Base-by-base conservation (phyloP, 176 grass and related monocot genomes). In the Leersia perrieri region DNA sequence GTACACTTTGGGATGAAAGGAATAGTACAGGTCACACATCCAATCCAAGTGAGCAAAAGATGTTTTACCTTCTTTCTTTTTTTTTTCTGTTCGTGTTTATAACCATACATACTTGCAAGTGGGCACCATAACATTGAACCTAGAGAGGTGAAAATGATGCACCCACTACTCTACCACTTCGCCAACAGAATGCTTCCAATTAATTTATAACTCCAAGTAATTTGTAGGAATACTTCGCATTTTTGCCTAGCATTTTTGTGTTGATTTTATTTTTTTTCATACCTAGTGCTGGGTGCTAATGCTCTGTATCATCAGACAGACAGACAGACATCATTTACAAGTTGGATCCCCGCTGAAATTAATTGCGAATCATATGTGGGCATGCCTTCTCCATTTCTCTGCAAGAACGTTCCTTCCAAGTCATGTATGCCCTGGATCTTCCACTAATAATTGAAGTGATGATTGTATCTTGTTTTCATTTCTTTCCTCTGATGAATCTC, bases 361-460 rank as follows among this genome's bases (percentile, higher is more conserved):
- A 51, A 51, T 51, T 51, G 47, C 16, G 47, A 51, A 51, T 51
- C 47, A 51, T n/a, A n/a, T 22, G 47, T 51, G 18, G 18, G 18
- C 47, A 51, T 51, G 47, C 47, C 18, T 51, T 51, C 45, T 18
- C 45, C 18, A 22, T 51, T 51, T 51, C 33, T 42, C 22, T 5
- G 30, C 39, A 66, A 47, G 65, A 71, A 57, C 3, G 66, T 77
- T 82, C 10, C 83, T 78, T 78, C 33, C 40, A 73, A 79, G 83
- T 18, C 47, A 73, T 30, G 67, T 40, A 18, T 44, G 22, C 39
- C 26, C 45, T 36, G 23, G 7, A 71, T 71, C 66, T 73, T 73
- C 39, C 49, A 30, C 65, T 42, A 82, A 87, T 77, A 57, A 87
- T 87, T 72, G 66, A 66, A 58, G 41, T 14, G 41, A 27, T 28